phyloP scores from a whole-genome alignment of 345 rosid species.

The Hypericum perforatum region DNA sequence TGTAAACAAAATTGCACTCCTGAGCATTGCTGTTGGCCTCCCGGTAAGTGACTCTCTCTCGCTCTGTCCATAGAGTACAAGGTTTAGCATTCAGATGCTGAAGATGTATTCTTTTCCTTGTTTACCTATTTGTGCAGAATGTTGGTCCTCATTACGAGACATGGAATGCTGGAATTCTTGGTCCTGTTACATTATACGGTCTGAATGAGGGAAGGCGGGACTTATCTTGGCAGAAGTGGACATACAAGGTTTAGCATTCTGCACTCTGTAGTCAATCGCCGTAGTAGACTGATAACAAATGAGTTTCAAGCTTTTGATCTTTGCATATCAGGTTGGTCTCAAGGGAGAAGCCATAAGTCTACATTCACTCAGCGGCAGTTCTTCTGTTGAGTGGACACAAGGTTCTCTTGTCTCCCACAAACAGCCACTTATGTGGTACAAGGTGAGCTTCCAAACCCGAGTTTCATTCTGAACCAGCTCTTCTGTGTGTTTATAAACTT shows the following conservation, averaged over 20 bases:
- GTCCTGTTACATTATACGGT: constrained; percentile 76
- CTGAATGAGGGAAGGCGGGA: constrained; percentile 73
- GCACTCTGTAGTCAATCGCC: neutral
- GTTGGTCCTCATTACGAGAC: constrained; percentile 98
- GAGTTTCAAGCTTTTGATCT: neutral
- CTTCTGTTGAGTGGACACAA: constrained; percentile 84
- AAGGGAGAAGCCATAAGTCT: constrained; percentile 82
- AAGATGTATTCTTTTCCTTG: constrained; percentile 4
- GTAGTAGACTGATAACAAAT: constrained; percentile 3
- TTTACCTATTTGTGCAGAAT: constrained; percentile 37
- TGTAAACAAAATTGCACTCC: constrained; percentile 64
- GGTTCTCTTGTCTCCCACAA: constrained; percentile 65
- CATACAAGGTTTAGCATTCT: constrained; percentile 58
- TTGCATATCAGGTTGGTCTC: constrained; percentile 66
- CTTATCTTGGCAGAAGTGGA: constrained; percentile 95
- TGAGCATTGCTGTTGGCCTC: constrained; percentile 93
- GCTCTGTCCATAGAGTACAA: neutral
- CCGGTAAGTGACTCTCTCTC: constrained; percentile 47
- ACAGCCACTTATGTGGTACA: constrained; percentile 94
- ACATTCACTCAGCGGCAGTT: constrained; percentile 77
- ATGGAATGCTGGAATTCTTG: constrained; percentile 95
- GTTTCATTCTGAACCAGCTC: neutral
- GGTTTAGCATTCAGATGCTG: neutral
- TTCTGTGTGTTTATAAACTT: neutral
- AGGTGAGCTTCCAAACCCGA: constrained; percentile 34